Evolutionary conservation across 2,329 filamentous ascomycete species (phyloP).

Genomic region (Hirsutella rhossiliensis): DNA sequence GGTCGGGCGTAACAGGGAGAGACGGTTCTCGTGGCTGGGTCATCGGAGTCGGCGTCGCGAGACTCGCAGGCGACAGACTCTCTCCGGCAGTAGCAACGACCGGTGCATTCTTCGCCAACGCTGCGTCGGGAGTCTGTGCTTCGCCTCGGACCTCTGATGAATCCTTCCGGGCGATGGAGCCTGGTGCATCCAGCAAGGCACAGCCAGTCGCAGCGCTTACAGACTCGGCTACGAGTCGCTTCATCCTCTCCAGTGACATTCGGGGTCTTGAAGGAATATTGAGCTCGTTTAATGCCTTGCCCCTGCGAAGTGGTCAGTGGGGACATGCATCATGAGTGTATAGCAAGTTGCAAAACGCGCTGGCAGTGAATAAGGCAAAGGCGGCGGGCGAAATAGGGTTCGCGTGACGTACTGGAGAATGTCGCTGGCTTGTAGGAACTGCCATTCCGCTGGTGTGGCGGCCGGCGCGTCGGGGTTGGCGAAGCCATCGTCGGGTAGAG

Average conservation of each 20-base stretch:
- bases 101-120: conserved; percentile 4
- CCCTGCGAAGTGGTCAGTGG: conserved; percentile 16
- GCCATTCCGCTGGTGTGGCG: conserved; percentile 36
- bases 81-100: conserved; percentile 4
- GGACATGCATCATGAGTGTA: conserved; percentile 1
- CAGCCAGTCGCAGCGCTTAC: conserved; percentile 9
- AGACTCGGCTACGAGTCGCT: conserved; percentile 22
- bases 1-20: neutral
- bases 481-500: conserved; percentile 46
- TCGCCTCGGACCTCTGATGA: conserved; percentile 5
- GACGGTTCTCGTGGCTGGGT: neutral
- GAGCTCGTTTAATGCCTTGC: conserved; percentile 35
- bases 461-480: conserved; percentile 44
- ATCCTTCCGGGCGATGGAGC: conserved; percentile 3
- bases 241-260: conserved; percentile 30
- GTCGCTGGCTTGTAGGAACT: conserved; percentile 45
- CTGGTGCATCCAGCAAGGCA: conserved; percentile 3
- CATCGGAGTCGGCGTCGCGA: conserved; percentile 4
- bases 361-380: neutral
- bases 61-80: conserved; percentile 5
- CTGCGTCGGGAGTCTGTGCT: conserved; percentile 4
- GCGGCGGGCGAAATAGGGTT: neutral
- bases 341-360: neutral
- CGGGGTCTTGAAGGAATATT: conserved; percentile 38
- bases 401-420: conserved; percentile 43